Evolutionary conservation across 1,284 basidiomycete species (phyloP).

Genomic region (Cystobasidiaceae sp.): DNA sequence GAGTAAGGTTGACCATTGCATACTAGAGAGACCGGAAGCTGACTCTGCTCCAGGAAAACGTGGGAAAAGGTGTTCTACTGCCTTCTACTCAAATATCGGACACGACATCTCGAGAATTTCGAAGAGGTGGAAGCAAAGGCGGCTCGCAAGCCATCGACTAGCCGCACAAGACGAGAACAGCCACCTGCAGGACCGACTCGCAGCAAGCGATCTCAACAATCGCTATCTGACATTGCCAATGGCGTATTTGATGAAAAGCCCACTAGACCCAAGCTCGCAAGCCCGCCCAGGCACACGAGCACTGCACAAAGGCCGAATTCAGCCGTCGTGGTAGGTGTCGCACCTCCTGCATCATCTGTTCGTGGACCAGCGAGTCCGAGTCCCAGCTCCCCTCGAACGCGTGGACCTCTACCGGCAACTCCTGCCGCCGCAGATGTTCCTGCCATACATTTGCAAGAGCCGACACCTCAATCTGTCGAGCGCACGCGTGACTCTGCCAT

Average conservation of each 20-base stretch:
- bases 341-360: slow-evolving; percentile 11
- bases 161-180: slow-evolving; percentile 1
- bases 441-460: slow-evolving; percentile 49
- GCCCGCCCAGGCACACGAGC: slow-evolving; percentile 24
- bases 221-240: slow-evolving; percentile 38
- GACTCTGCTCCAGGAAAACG: slow-evolving; percentile 57
- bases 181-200: slow-evolving; percentile 1
- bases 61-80: slow-evolving; percentile 94
- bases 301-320: slow-evolving; percentile 32
- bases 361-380: slow-evolving; percentile 31
- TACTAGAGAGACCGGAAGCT: slow-evolving; percentile 45
- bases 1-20: slow-evolving; percentile 44
- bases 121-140: slow-evolving; percentile 52
- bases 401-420: slow-evolving; percentile 40
- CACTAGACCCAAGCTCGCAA: background rate
- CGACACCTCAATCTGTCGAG: slow-evolving; percentile 47
- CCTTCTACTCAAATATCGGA: slow-evolving; percentile 71
- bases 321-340: slow-evolving; percentile 5
- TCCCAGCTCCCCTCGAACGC: slow-evolving; percentile 28
- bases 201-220: slow-evolving; percentile 34
- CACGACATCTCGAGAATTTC: slow-evolving; percentile 62
- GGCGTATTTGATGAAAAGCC: slow-evolving; percentile 24
- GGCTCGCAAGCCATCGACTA: slow-evolving; percentile 23
- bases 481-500: slow-evolving; percentile 32
- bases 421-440: slow-evolving; percentile 49